Evolutionary conservation across 371 early-diverging fungal genomes (phyloP).

Genomic region (Mucor lusitanicus): DNA sequence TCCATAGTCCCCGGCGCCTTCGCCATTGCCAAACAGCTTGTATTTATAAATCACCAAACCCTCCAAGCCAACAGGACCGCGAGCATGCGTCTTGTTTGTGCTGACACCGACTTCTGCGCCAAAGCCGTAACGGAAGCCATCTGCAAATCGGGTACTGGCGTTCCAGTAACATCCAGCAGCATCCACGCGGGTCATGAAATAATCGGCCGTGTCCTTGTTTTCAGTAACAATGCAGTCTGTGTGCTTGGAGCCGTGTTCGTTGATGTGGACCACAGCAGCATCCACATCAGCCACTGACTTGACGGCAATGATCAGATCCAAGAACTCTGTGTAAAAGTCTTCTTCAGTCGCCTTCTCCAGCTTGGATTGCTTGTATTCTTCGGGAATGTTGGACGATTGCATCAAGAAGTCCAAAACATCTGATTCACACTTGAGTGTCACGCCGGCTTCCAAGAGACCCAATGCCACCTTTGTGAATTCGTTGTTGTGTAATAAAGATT

Average conservation of each 20-base stretch:
- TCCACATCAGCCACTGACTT: slow-evolving; percentile 73
- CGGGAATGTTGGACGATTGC: slow-evolving; percentile 5
- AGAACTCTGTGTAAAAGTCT: slow-evolving; percentile 89
- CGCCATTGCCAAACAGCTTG: slow-evolving; percentile 89
- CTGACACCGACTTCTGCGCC: slow-evolving; percentile 96
- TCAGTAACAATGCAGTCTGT: slow-evolving; percentile 94
- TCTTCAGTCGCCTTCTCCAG: slow-evolving; percentile 37
- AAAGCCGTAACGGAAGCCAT: slow-evolving; percentile 97
- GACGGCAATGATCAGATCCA: slow-evolving; percentile 85
- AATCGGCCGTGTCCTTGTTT: slow-evolving; percentile 67
- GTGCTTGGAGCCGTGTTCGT: slow-evolving; percentile 91
- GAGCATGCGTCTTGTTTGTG: slow-evolving; percentile 97
- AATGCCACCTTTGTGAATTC: slow-evolving; percentile 52
- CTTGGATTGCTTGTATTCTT: slow-evolving; percentile 22
- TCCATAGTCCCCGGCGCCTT: slow-evolving; percentile 79
- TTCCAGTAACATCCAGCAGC: slow-evolving; percentile 98
- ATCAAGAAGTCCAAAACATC: slow-evolving; percentile 30
- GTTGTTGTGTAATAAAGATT: slow-evolving; percentile 49
- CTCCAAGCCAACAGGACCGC: slow-evolving; percentile 97
- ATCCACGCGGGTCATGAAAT: slow-evolving; percentile 90
- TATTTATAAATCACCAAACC: slow-evolving; percentile 97
- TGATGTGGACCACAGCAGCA: slow-evolving; percentile 90
- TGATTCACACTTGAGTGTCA: slow-evolving; percentile 66
- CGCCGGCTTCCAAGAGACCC: slow-evolving; percentile 57
- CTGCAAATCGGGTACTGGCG: slow-evolving; percentile 94